Evolutionary conservation across 345 rosid species (phyloP), one percentile per base, ranked within the genome.

Genomic region (Euphorbia pulcherrima): DNA sequence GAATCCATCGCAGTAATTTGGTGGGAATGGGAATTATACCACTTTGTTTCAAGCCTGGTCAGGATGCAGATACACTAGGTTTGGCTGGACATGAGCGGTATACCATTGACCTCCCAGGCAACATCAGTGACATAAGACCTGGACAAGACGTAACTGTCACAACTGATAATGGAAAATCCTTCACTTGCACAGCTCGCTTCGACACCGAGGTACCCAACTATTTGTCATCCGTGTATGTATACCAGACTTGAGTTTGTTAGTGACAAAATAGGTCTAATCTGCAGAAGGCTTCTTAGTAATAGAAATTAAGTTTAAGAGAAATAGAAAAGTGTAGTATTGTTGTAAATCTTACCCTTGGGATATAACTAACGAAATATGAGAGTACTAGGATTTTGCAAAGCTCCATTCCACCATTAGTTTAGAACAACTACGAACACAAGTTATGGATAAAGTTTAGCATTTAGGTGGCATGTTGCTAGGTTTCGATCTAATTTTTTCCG

Each of bases 21-120:
- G 97, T 92, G 21, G 99, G 99, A 71, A 95, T 95, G 99, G 99
- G 99, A 44, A 84, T 95, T 51, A 79, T 95, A 69, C 99, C 98
- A 0, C 88, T 95, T 56, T 95, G 98, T 76, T 95, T 90, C 77
- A 90, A 88, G 83, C 68, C 88, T 9, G 99, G 99, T 18, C 88
- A 95, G 87, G 99, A 95, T 62, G 90, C 96, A 2, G 98, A 95
- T 64, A 75, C 90, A 0, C 84, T 95, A 67, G 94, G 96, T 28
- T 78, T 92, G 83, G 90, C 94, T 9, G 99, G 98, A 54, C 93
- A 85, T 0, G 98, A 95, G 67, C 92, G 97, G 7, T 95, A 78
- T 79, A 84, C 85, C 23, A 87, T 95, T 78, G 87, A 88, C 80
- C 97, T 95, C 64, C 97, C 98, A 20, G 84, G 76, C 56, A 80